Evolutionary conservation across 371 early-diverging fungal genomes (phyloP), one percentile per base, ranked within the genome.

Genomic region (Actinomortierella ambigua): DNA sequence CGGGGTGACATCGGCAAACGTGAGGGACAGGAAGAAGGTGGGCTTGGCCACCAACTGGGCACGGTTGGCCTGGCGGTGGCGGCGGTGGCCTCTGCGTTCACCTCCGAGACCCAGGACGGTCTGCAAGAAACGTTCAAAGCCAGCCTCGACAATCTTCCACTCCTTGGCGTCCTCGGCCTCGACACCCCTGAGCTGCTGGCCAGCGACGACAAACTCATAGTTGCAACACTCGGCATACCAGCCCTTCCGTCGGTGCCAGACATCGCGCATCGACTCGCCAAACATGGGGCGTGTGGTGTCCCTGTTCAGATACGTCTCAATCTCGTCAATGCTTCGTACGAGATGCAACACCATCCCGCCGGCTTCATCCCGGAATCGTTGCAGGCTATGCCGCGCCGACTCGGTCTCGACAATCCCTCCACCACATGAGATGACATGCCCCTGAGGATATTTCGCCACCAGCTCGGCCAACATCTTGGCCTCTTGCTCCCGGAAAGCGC

Each of bases 391-490:
- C n/a, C 95, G 85, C 15, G 87, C 88, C n/a, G 75, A 85, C 27
- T 83, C 85, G 0, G 87, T 86, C 73, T 98, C 98, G 34, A 98
- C 91, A 59, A 97, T 89, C 17, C 98, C 98, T 17, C 98, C 98
- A 44, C 98, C 98, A 66, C 96, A 96, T 1, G 97, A 89, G 57
- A 97, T 86, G 8, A 98, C 82, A 53, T 89, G 79, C 43, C 77
- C 73, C 1, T 69, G 81, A 11, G 85, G 76, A 55, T 83, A 64
- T 47, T 82, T 65, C 14, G 50, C 63, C 48, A 96, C 71, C 2
- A 85, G 82, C 24, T 89, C 80, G 1, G 68, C 65, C 28, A 95
- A 76, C 39, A 82, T 65, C 48, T 79, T 77, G 28, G 77, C 56
- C 78, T 98, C 98, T 63, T 87, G 84, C 28, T 77, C 75, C 40